Evolutionary conservation across 352 stramenopile species (phyloP).

Genomic region (Hyaloperonospora arabidopsidis): DNA sequence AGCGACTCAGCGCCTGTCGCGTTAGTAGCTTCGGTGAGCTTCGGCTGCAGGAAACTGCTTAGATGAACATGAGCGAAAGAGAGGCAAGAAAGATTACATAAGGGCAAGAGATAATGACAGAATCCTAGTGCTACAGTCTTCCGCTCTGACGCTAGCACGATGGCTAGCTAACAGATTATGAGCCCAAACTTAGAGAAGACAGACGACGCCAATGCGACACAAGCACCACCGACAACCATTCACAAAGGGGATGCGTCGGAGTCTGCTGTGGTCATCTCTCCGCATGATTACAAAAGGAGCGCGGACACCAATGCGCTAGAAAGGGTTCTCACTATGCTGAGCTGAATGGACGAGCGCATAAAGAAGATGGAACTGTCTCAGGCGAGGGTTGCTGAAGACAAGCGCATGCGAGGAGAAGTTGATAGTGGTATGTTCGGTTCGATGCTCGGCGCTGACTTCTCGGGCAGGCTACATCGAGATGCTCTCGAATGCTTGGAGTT

Average conservation of each 20-base stretch:
- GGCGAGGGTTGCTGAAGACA: neutral
- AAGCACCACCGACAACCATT: neutral
- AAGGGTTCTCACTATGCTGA: neutral
- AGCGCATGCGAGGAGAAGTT: neutral
- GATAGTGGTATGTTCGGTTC: neutral
- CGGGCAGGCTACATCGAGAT: neutral
- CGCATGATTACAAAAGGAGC: neutral
- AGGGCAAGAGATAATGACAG: too few relatives aligned
- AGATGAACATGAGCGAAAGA: too few relatives aligned
- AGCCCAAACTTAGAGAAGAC: neutral
- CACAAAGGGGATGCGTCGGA: neutral
- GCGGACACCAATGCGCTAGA: neutral
- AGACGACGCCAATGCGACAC: neutral
- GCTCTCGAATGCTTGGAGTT: neutral
- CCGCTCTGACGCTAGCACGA: neutral
- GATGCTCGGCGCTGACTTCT: neutral
- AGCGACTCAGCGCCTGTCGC: too few relatives aligned
- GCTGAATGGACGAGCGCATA: neutral
- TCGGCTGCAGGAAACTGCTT: too few relatives aligned
- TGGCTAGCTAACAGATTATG: neutral
- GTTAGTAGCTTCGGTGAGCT: too few relatives aligned
- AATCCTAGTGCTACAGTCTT: too few relatives aligned
- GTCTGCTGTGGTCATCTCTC: neutral
- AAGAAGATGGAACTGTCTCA: neutral
- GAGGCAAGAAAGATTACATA: too few relatives aligned